phyloP scores from a whole-genome alignment of 257 asterid genomes.

The Voacanga thouarsii region DNA sequence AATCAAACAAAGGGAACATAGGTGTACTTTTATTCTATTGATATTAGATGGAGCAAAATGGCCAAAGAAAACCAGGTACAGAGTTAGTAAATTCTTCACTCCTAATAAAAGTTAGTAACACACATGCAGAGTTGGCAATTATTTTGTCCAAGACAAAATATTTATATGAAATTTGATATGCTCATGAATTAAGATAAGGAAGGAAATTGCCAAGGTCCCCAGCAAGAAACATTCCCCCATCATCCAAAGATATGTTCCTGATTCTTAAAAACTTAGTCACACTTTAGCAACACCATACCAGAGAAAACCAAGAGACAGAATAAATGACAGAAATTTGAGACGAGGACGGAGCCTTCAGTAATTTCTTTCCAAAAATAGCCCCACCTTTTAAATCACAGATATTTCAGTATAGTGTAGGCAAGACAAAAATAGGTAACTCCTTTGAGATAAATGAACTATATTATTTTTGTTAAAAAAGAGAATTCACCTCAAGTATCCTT shows the following conservation, averaged over 20 bases:
- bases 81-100: too few relatives aligned
- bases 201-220: not conserved
- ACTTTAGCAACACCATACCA: not conserved
- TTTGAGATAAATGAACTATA: not conserved
- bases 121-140: not conserved
- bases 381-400: not conserved
- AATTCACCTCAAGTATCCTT: constrained; percentile 73
- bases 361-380: not conserved
- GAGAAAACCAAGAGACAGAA: not conserved
- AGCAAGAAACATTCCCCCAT: not conserved
- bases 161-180: not conserved
- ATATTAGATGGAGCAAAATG: not conserved
- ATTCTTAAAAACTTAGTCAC: not conserved
- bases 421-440: not conserved
- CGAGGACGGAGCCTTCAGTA: not conserved
- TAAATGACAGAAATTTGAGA: not conserved
- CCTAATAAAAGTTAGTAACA: not conserved
- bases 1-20: not conserved
- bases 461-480: not conserved
- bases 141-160: too few relatives aligned
- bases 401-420: not conserved
- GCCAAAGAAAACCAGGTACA: not conserved
- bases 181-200: not conserved
- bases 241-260: not conserved
- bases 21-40: not conserved